Evolutionary conservation across 305 asterid genomes (phyloP).

Genomic region (Nicotiana rustica): DNA sequence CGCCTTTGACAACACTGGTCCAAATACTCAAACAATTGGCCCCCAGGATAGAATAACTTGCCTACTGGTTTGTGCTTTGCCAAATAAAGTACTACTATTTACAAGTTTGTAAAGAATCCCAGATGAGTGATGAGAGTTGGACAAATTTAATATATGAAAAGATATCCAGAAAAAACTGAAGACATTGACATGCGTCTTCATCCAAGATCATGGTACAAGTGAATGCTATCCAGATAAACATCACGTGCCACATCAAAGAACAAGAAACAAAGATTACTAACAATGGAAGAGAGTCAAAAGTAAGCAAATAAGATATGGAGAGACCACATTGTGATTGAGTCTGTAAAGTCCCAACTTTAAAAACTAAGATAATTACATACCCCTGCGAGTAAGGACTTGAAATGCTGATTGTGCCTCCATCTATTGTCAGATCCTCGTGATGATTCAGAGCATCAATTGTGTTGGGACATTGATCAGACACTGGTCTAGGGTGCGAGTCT

Average conservation of each 20-base stretch:
- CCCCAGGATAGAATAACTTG: not conserved
- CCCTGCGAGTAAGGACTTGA: conserved; percentile 87
- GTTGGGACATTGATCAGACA: conserved; percentile 63
- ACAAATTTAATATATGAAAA: conserved; percentile 15
- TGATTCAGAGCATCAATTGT: conserved; percentile 50
- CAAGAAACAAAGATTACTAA: conserved; percentile 20
- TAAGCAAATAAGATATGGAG: conserved; percentile 18
- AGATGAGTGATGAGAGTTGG: not conserved
- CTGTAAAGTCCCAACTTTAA: not conserved
- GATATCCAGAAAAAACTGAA: conserved; percentile 25
- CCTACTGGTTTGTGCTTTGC: not conserved
- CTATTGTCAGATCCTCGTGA: conserved; percentile 68
- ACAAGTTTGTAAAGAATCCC: not conserved
- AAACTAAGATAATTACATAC: conserved; percentile 51
- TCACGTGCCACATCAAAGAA: conserved; percentile 7
- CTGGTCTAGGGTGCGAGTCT: conserved; percentile 55
- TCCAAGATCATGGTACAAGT: not conserved
- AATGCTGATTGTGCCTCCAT: conserved; percentile 90
- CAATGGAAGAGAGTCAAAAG: conserved; percentile 4
- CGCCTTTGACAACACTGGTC: not conserved
- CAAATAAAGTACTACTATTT: not conserved
- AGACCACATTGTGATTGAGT: not conserved
- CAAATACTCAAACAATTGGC: not conserved
- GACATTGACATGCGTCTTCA: conserved; percentile 20
- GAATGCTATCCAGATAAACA: not conserved